Conservation (phyloP, 2,329 filamentous ascomycete species). For the Parastagonospora nodorum region DNA sequence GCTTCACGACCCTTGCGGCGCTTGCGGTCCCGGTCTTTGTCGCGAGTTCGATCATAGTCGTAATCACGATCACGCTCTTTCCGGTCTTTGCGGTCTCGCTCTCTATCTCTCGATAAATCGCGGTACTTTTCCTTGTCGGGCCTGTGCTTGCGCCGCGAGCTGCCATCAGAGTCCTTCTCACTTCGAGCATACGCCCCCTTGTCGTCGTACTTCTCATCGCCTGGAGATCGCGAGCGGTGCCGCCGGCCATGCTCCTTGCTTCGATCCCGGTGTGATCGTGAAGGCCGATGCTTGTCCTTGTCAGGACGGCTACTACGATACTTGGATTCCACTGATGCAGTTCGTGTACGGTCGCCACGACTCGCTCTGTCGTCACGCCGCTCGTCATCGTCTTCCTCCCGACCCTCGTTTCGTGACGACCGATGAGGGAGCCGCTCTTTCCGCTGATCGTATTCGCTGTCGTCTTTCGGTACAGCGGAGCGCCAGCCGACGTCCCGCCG, state of each 20-base stretch:
- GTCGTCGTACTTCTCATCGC: constrained; percentile 35
- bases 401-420: constrained; percentile 50
- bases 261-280: constrained; percentile 53
- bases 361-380: constrained; percentile 56
- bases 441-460: constrained; percentile 40
- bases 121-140: constrained; percentile 43
- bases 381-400: constrained; percentile 45
- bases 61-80: constrained; percentile 59
- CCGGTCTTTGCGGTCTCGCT: constrained; percentile 47
- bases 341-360: constrained; percentile 63
- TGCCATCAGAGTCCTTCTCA: constrained; percentile 32
- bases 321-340: constrained; percentile 65
- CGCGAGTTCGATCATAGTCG: constrained; percentile 39
- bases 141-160: constrained; percentile 44
- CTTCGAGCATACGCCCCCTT: constrained; percentile 38
- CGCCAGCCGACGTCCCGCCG: constrained; percentile 56
- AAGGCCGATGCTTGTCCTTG: constrained; percentile 51
- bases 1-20: constrained; percentile 56
- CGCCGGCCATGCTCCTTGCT: constrained; percentile 52
- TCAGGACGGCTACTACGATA: constrained; percentile 64
- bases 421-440: constrained; percentile 54
- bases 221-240: constrained; percentile 50
- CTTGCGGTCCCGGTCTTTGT: constrained; percentile 50
- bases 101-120: constrained; percentile 37
- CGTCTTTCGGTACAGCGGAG: constrained; percentile 53